Conservation (phyloP, 2,329 filamentous ascomycete species). For the Fusarium albidum region DNA sequence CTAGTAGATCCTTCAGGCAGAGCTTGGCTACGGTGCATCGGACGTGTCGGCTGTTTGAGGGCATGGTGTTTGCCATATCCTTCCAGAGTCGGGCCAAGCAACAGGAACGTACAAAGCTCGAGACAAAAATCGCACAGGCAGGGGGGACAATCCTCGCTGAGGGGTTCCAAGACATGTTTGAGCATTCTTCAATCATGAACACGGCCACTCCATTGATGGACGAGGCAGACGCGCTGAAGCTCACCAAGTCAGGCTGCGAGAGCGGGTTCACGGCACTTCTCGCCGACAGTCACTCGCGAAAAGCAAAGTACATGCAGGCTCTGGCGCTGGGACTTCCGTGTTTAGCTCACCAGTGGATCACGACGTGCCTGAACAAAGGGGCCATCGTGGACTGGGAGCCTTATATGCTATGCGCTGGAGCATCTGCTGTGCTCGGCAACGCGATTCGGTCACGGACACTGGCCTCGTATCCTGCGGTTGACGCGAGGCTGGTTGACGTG, state of each 20-base stretch:
- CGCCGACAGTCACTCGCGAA: slow-evolving; percentile 84
- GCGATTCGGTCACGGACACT: slow-evolving; percentile 80
- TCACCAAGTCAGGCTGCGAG: slow-evolving; percentile 61
- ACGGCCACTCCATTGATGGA: slow-evolving; percentile 43
- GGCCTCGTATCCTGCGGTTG: slow-evolving; percentile 63
- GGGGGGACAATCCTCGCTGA: slow-evolving; percentile 76
- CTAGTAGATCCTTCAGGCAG: slow-evolving; percentile 39
- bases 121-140: slow-evolving; percentile 70
- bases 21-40: slow-evolving; percentile 39
- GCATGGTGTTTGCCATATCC: slow-evolving; percentile 90
- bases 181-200: slow-evolving; percentile 50
- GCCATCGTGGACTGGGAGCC: slow-evolving; percentile 76
- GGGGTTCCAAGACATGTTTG: slow-evolving; percentile 86
- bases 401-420: slow-evolving; percentile 86
- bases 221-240: slow-evolving; percentile 51
- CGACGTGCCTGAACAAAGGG: slow-evolving; percentile 70
- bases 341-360: slow-evolving; percentile 82
- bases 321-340: slow-evolving; percentile 90
- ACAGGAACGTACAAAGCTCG: slow-evolving; percentile 56
- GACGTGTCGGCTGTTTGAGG: slow-evolving; percentile 65
- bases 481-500: slow-evolving; percentile 64
- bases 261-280: slow-evolving; percentile 86
- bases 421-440: slow-evolving; percentile 78
- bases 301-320: slow-evolving; percentile 93
- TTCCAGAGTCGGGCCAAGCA: slow-evolving; percentile 60